Evolutionary conservation across 2,329 filamentous ascomycete genomes (phyloP), one percentile per base, ranked within the genome.

Genomic region (Nemania serpens): DNA sequence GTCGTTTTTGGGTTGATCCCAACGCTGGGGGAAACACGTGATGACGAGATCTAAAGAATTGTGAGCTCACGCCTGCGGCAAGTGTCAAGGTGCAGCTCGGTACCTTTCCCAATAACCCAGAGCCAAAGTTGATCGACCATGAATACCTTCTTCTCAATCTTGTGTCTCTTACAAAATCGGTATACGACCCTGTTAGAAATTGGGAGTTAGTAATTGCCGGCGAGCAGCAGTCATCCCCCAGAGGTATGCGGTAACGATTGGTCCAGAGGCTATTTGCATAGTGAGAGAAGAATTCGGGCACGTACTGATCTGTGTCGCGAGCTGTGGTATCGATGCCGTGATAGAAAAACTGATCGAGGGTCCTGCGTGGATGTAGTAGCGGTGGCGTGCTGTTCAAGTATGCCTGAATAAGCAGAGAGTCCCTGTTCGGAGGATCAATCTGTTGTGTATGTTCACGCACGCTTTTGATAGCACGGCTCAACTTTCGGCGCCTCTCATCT

Each of bases 91-190:
- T 18, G 12, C 3, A 36, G 6, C 5, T 22, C 22, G n/a, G 55
- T 65, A 75, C 72, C 73, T 59, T 74, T 77, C 59, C 82, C 75
- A 1, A 89, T 69, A 2, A 87, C 78, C 83, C 85, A 88, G 70
- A 89, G 81, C 87, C 87, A 89, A 1, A 90, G 75, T 66, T 89
- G 87, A 69, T 89, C 87, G 0, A 89, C 86, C 86, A 88, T 88
- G 70, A 87, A 87, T 2, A 88, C 81, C 62, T 87, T 87, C 1
- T 79, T 79, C 57, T 86, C 82, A 1, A 74, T 66, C 1, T 64
- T 62, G 49, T 75, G 66, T 20, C 68, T 70, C 57, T 74, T 67
- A 73, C 74, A 71, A 65, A 88, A 88, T 11, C 86, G 79, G 68
- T 84, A 88, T 0, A 89, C 85, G 1, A 89, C 86, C 69, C 62